phyloP scores from a whole-genome alignment of 805 yeast genomes.

The Spathaspora arborariae region DNA sequence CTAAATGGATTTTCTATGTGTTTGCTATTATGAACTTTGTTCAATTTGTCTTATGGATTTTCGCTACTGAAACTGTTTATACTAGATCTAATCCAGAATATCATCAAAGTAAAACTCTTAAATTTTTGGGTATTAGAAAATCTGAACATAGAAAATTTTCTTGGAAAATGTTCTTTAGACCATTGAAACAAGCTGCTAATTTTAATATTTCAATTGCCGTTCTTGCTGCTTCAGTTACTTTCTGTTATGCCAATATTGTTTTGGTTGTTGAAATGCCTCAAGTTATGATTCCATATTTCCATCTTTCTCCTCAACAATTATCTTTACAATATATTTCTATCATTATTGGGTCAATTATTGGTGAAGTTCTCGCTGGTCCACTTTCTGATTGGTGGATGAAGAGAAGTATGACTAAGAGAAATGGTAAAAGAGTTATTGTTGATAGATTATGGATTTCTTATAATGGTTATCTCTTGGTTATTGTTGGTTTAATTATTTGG shows the following conservation, averaged over 20 bases:
- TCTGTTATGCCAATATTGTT: constrained; percentile 19
- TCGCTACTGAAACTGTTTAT: constrained; percentile 11
- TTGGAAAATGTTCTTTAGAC: constrained; percentile 8
- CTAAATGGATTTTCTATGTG: constrained; percentile 10
- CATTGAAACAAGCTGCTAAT: constrained; percentile 8
- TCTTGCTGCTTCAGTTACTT: constrained; percentile 15
- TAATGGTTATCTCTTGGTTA: constrained; percentile 15
- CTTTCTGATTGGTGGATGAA: constrained; percentile 23
- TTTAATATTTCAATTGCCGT: constrained; percentile 13
- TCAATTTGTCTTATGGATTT: constrained; percentile 10
- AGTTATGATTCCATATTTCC: constrained; percentile 14
- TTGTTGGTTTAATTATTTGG: constrained; percentile 20
- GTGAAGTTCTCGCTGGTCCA: constrained; percentile 21
- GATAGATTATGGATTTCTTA: constrained; percentile 20
- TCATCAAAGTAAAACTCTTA: neutral
- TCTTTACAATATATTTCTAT: constrained; percentile 20
- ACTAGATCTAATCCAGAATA: constrained; percentile 2
- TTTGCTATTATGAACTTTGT: constrained; percentile 13
- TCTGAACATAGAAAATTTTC: constrained; percentile 2
- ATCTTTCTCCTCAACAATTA: constrained; percentile 17
- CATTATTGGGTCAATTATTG: constrained; percentile 19
- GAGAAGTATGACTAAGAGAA: constrained; percentile 4
- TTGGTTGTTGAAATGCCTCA: constrained; percentile 21
- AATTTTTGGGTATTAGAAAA: constrained; percentile 1
- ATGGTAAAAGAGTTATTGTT: constrained; percentile 7